Evolutionary conservation across 306 rosid species (phyloP), one percentile per base, ranked within the genome.

Genomic region (Quercus berberidifolia): DNA sequence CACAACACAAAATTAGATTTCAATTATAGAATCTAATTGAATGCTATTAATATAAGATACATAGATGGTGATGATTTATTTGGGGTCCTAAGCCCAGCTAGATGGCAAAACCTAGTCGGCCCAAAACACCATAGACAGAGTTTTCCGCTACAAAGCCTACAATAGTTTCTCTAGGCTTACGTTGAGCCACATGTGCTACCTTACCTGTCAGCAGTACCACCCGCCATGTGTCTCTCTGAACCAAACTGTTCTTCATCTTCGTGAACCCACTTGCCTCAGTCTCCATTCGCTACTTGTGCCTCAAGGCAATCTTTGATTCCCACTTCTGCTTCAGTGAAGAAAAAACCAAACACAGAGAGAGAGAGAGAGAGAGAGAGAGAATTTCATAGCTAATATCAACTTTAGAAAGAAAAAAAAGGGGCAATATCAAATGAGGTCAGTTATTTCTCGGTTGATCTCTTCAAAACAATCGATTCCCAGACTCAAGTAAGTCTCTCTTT

Each of bases 361-460:
- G 43, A 38, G 46, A 41, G 38, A 30, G 38, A 30, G 31, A 30
- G 31, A 30, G 25, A 7, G n/a, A 6, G 20, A 17, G 43, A 18
- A n/a, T 69, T 69, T 69, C 31, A 43, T n/a, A 18, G 10, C 18
- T 11, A 18, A 26, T 15, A 72, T 13, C 30, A 30, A 26, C 14
- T 49, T 41, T 41, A 15, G 35, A 3, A 2, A 25, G 26, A 5
- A 7, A 25, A 73, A 18, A 54, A 6, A 33, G 14, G 26, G 18
- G 30, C 28, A 55, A 71, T 75, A 78, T 19, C 76, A 76, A 84
- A 93, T 93, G 98, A 93, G 87, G 87, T 80, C 94, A 18, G 28
- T 86, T 11, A 25, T 88, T 19, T 89, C 92, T 83, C 94, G 93
- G 65, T 81, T 91, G 93, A 87, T 93, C 88, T 89, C 83, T 74